A percentile compares a stretch with the other conserved stretches of the same genome.
Evolutionary conservation across 208 protist species (phyloP).

Genomic region (Kentomonas sorsogonicus): DNA sequence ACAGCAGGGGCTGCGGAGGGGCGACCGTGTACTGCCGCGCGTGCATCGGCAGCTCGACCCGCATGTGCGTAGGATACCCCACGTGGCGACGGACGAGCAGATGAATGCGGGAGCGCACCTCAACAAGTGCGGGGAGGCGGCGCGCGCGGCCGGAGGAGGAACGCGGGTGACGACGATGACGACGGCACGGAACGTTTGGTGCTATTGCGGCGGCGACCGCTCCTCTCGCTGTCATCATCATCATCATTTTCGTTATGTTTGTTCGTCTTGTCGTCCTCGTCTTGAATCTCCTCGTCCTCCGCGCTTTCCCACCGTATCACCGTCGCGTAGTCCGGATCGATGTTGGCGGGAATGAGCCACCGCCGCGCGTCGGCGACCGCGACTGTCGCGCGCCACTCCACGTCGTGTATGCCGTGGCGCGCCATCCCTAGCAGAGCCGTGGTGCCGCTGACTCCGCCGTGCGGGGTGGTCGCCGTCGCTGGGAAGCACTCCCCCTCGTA

Average conservation of each 20-base stretch:
- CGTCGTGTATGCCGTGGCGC: constrained; percentile 46
- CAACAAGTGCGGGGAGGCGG: too few relatives aligned
- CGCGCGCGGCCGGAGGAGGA: too few relatives aligned
- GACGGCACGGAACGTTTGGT: too few relatives aligned
- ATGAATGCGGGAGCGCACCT: constrained; percentile 44
- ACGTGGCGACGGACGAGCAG: constrained; percentile 63
- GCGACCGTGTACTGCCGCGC: constrained; percentile 31
- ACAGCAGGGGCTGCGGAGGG: constrained; percentile 23
- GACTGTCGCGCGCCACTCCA: constrained; percentile 45
- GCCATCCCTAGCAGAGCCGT: constrained; percentile 31
- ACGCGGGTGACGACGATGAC: too few relatives aligned
- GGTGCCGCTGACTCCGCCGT: constrained; percentile 27
- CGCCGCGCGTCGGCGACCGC: constrained; percentile 24
- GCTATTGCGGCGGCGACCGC: too few relatives aligned
- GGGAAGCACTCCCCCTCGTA: constrained; percentile 20
- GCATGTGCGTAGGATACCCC: constrained; percentile 29
- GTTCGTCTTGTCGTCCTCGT: neutral
- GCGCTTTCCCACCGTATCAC: constrained; percentile 12
- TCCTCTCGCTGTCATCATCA: too few relatives aligned
- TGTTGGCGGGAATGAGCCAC: constrained; percentile 26
- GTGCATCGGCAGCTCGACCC: constrained; percentile 72
- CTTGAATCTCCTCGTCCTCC: neutral
- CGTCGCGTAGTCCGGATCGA: constrained; percentile 38
- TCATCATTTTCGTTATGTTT: too few relatives aligned
- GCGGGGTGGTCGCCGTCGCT: neutral